Evolutionary conservation across 306 rosid species (phyloP).

Genomic region (Carpinus viminea): DNA sequence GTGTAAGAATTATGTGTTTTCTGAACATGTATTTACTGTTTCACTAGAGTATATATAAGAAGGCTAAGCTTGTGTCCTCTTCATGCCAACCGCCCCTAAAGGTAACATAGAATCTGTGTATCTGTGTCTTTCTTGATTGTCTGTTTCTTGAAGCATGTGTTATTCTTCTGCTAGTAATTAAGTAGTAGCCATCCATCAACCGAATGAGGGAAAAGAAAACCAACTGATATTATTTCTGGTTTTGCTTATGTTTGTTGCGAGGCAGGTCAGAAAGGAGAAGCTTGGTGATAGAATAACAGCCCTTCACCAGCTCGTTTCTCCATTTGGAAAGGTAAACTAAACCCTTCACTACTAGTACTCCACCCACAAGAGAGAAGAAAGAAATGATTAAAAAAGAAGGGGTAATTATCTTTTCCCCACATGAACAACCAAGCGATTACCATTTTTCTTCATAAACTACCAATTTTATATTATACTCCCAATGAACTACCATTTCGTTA

Average conservation of each 20-base stretch:
- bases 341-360: too few species aligned
- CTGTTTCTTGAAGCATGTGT: slow-evolving; percentile 23
- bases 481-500: too few species aligned
- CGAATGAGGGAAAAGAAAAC: background rate
- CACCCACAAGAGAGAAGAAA: too few species aligned
- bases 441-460: too few species aligned
- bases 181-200: background rate
- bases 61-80: slow-evolving; percentile 72
- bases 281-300: slow-evolving; percentile 87
- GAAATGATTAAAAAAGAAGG: too few species aligned
- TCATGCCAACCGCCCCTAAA: slow-evolving; percentile 73
- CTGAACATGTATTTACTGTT: background rate
- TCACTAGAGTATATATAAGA: slow-evolving; percentile 58
- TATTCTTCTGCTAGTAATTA: slow-evolving; percentile 24
- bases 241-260: slow-evolving; percentile 13
- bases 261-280: slow-evolving; percentile 90
- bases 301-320: slow-evolving; percentile 87
- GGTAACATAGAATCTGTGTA: slow-evolving; percentile 39
- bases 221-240: too few species aligned
- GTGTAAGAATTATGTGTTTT: background rate
- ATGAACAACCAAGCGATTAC: too few species aligned
- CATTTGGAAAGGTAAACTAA: slow-evolving; percentile 77
- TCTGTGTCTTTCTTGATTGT: slow-evolving; percentile 35
- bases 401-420: too few species aligned
- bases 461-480: too few species aligned